These are phyloP conservation scores for Cairneyella variabilis DNA, from an alignment of 495 filamentous ascomycete species.

Conservation along the genomic window DNA sequence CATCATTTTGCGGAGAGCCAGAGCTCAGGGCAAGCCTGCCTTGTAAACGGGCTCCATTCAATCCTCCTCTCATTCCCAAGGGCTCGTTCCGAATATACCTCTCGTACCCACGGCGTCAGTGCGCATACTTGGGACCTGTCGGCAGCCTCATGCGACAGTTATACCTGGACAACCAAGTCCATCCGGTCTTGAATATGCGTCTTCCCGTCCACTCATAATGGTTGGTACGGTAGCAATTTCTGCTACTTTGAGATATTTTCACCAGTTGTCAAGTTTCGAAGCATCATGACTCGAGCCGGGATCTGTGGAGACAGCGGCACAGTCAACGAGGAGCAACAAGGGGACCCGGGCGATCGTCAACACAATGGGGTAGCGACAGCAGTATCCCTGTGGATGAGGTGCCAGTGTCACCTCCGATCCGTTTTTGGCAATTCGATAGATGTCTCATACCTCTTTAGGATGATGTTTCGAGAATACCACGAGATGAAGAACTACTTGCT, in stretches of 20 bases:
- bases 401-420: not conserved
- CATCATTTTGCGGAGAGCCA: too few species aligned
- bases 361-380: not conserved
- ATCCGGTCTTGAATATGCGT: too few species aligned
- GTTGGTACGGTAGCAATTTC: too few species aligned
- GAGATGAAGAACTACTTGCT: too few species aligned
- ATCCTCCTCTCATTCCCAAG: not conserved
- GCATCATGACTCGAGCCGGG: not conserved
- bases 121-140: not conserved
- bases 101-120: not conserved
- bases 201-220: too few species aligned
- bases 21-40: not conserved
- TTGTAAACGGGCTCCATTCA: not conserved
- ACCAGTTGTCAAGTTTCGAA: not conserved
- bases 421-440: not conserved
- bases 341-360: not conserved
- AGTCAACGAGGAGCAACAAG: not conserved
- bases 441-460: too few species aligned
- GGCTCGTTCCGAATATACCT: not conserved
- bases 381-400: not conserved
- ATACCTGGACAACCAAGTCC: not conserved
- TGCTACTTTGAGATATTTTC: too few species aligned
- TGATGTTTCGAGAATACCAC: too few species aligned
- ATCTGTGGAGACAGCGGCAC: not conserved
- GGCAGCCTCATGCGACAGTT: not conserved